These are phyloP conservation scores for Aspergillus carbonarius DNA, from an alignment of 2,329 filamentous ascomycete genomes.

Conservation along the genomic window DNA sequence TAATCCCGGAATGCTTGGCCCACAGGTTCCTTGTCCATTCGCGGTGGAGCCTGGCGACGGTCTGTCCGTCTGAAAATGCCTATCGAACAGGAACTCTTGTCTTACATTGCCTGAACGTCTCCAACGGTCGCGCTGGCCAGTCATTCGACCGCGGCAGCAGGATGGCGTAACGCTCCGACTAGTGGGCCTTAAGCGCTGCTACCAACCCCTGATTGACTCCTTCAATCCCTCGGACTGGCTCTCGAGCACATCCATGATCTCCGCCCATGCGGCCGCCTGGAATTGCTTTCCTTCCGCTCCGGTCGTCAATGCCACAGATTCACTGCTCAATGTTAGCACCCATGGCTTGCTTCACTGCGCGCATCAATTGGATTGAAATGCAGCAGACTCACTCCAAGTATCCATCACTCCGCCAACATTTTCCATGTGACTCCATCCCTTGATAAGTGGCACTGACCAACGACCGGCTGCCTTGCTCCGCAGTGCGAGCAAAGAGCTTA, in stretches of 20 bases:
- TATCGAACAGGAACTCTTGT: not conserved
- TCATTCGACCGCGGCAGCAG: not conserved
- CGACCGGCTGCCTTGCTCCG: conserved; percentile 46
- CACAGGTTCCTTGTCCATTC: conserved; percentile 9
- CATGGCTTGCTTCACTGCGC: not conserved
- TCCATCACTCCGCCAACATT: conserved; percentile 45
- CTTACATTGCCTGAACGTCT: not conserved
- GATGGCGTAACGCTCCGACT: not conserved
- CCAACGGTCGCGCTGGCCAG: not conserved
- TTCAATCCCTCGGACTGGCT: conserved; percentile 24
- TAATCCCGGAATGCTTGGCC: conserved; percentile 4
- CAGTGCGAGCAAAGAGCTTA: conserved; percentile 41
- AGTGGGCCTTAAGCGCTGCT: not conserved
- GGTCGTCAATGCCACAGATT: conserved; percentile 33
- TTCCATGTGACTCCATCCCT: conserved; percentile 45
- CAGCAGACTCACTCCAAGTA: conserved; percentile 33
- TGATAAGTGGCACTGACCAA: conserved; percentile 44
- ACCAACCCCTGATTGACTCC: conserved; percentile 7
- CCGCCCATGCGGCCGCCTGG: conserved; percentile 42
- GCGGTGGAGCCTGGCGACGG: not conserved
- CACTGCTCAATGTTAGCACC: conserved; percentile 26
- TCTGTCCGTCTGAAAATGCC: not conserved
- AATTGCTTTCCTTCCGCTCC: conserved; percentile 36
- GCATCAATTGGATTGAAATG: not conserved
- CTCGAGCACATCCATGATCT: conserved; percentile 38